Base-by-base conservation (phyloP, 2,329 filamentous ascomycete species). In the Botrytis hyacinthi region DNA sequence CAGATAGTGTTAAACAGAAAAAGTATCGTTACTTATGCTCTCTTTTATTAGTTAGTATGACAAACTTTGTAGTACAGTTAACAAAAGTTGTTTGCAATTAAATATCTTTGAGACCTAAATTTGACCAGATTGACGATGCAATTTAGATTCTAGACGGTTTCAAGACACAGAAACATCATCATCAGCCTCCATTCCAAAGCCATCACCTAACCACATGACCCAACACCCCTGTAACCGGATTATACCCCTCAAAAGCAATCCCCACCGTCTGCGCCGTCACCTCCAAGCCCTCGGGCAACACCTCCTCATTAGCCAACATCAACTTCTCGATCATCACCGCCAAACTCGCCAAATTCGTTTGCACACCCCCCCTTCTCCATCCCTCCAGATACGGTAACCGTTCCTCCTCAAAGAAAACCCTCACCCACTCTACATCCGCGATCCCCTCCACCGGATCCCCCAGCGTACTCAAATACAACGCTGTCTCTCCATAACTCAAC, bases 301-400 rank as follows among this genome's bases (percentile, higher is more conserved):
- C n/a, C 14, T 65, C 62, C 29, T 18, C 14, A n/a, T 51, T 48
- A 22, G 44, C 63, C 63, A 5, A 32, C 20, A 92, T 90, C 77
- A 94, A 85, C 82, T 93, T 94, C 78, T 97, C 84, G 2, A 96
- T 92, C 4, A 88, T 86, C 18, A 96, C 84, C 0, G 91, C 92
- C 86, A 96, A 87, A 14, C 97, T 86, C 71, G 82, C 89, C 5
- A 95, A 85, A 61, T 72, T 75, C 71, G 93, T 93, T 51, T 70
- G 67, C 57, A 12, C 16, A 12, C 14, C 2, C 22, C 44, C 48
- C 81, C 95, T 93, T 0, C 63, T 74, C 65, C 44, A 44, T 63
- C 51, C 71, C 10, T 63, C 69, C 63, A 29, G 35, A 54, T 70
- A 57, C 40, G 22, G 67, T 67, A 32, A n/a, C n/a, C 70, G 73